A percentile compares a stretch with the other conserved stretches of the same genome.
phyloP scores from a whole-genome alignment of 1,284 basidiomycete species.

The Phylloboletellus chloephorus region DNA sequence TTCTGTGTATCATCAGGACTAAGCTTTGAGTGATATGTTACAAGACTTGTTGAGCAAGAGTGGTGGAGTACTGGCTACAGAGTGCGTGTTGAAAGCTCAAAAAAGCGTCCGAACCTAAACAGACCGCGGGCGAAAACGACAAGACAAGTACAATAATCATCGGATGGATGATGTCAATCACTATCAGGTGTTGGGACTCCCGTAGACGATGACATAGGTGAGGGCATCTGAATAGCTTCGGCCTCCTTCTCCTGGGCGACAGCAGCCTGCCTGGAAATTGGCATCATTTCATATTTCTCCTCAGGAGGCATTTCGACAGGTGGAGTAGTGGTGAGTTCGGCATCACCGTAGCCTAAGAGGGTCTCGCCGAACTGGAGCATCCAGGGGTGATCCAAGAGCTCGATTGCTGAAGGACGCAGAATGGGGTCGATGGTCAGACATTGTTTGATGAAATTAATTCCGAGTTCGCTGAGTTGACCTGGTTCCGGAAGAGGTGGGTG shows the following conservation, averaged over 20 bases:
- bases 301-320: constrained; percentile 43
- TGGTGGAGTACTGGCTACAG: constrained; percentile 19
- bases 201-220: constrained; percentile 36
- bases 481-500: constrained; percentile 94
- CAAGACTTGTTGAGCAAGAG: constrained; percentile 8
- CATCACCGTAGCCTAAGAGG: constrained; percentile 61
- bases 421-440: constrained; percentile 89
- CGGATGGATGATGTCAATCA: constrained; percentile 16
- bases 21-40: constrained; percentile 14
- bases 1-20: background rate
- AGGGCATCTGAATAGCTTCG: constrained; percentile 44
- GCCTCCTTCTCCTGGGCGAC: constrained; percentile 57
- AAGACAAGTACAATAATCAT: constrained; percentile 2
- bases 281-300: constrained; percentile 44
- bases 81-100: constrained; percentile 9
- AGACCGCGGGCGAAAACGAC: background rate
- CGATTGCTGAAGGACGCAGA: constrained; percentile 77
- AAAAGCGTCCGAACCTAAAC: constrained; percentile 2
- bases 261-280: constrained; percentile 52
- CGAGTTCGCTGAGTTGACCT: constrained; percentile 81
- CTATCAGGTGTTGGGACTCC: constrained; percentile 28
- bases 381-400: constrained; percentile 90
- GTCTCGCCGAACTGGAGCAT: constrained; percentile 76
- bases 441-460: constrained; percentile 91
- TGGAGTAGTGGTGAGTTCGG: constrained; percentile 50